Evolutionary conservation across 2,329 filamentous ascomycete genomes (phyloP).

Genomic region (Pseudogymnoascus sp.): DNA sequence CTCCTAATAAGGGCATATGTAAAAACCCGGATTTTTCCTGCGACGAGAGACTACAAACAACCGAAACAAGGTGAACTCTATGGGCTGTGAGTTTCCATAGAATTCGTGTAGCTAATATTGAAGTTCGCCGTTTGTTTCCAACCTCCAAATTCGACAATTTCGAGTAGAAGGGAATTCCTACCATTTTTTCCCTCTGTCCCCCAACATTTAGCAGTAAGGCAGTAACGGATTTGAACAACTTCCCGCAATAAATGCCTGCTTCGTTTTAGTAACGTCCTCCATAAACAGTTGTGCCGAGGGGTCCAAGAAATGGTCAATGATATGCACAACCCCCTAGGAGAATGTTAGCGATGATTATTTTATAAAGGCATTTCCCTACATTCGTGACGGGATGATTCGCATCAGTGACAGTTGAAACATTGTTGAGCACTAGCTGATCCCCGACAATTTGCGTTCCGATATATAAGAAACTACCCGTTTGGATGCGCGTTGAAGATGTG

Average conservation of each 20-base stretch:
- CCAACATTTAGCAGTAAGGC: conserved; percentile 21
- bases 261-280: conserved; percentile 19
- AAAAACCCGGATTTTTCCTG: background rate
- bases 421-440: conserved; percentile 20
- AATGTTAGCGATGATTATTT: background rate
- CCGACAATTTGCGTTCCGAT: conserved; percentile 19
- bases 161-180: background rate
- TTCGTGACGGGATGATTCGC: conserved; percentile 16
- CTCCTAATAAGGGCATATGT: background rate
- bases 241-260: conserved; percentile 23
- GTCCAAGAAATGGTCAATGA: conserved; percentile 23
- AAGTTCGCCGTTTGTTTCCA: background rate
- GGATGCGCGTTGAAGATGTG: conserved; percentile 19
- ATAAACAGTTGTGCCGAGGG: conserved; percentile 24
- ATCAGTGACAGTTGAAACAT: conserved; percentile 18
- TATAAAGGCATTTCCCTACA: conserved; percentile 13
- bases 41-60: background rate
- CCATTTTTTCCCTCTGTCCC: background rate
- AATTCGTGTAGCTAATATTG: background rate
- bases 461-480: conserved; percentile 24
- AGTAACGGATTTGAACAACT: conserved; percentile 25
- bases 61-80: background rate
- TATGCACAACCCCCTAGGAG: conserved; percentile 22
- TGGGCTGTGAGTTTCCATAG: background rate
- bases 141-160: background rate